Evolutionary conservation across 352 stramenopile species (phyloP).

Genomic region (Phytophthora syringae): DNA sequence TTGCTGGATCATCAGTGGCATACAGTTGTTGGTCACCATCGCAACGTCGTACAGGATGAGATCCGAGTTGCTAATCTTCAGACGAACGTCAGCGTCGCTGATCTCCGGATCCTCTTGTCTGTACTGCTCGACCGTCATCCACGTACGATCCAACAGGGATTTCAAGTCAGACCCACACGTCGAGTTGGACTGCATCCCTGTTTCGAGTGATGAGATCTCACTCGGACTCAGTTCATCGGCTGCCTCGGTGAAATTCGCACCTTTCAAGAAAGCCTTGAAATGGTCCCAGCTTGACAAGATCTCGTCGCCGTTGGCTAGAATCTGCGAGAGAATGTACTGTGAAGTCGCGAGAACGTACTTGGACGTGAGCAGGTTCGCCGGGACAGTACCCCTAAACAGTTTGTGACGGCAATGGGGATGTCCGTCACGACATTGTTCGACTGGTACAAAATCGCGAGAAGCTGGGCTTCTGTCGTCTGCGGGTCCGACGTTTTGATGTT

Average conservation of each 20-base stretch:
- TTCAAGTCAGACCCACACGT: slow-evolving; percentile 48
- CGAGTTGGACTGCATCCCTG: slow-evolving; percentile 32
- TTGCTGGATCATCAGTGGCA: slow-evolving; percentile 16
- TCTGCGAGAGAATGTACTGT: slow-evolving; percentile 24
- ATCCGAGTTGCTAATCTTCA: slow-evolving; percentile 45
- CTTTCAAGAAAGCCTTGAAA: slow-evolving; percentile 16
- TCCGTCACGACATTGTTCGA: slow-evolving; percentile 25
- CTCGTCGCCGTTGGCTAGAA: slow-evolving; percentile 5
- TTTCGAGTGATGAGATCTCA: slow-evolving; percentile 32
- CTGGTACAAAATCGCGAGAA: too few relatives aligned
- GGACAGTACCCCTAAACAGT: slow-evolving; percentile 7
- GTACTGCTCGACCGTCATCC: slow-evolving; percentile 37
- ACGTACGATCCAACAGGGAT: slow-evolving; percentile 42
- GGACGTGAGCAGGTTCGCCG: not conserved
- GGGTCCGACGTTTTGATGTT: slow-evolving; percentile 24
- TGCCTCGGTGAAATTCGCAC: slow-evolving; percentile 20
- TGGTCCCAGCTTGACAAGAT: slow-evolving; percentile 22
- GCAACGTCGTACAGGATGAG: slow-evolving; percentile 54
- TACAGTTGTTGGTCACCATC: slow-evolving; percentile 35
- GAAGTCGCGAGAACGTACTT: slow-evolving; percentile 19
- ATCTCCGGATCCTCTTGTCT: slow-evolving; percentile 28
- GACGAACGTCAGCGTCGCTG: slow-evolving; percentile 40
- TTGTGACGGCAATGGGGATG: slow-evolving; percentile 18
- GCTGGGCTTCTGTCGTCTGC: too few relatives aligned
- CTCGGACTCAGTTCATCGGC: slow-evolving; percentile 17